A percentile compares a stretch with the other conserved stretches of the same genome.
These are phyloP conservation scores for Trichoderma breve DNA, from an alignment of 2,329 filamentous ascomycete genomes.

Conservation along the genomic window DNA sequence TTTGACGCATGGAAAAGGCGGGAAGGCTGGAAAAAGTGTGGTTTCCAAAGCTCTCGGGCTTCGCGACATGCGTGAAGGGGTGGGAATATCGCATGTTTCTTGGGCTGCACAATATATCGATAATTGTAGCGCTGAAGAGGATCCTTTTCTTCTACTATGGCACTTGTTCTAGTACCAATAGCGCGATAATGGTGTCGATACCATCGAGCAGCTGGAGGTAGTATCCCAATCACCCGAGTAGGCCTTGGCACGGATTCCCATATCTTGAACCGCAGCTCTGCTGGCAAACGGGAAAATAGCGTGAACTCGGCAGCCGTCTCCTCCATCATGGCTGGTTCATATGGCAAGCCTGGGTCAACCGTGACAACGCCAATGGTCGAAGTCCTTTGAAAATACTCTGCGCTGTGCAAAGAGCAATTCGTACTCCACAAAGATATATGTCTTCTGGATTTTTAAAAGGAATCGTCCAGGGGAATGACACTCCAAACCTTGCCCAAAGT, in stretches of 20 bases:
- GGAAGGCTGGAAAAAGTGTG: not conserved
- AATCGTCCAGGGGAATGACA: not conserved
- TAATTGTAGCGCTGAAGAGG: not conserved
- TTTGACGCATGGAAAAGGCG: not conserved
- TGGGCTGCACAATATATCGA: constrained; percentile 11
- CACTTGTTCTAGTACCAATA: not conserved
- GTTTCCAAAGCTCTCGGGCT: not conserved
- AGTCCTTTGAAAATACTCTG: not conserved
- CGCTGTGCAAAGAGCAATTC: not conserved
- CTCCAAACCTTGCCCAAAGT: not conserved
- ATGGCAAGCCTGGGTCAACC: not conserved
- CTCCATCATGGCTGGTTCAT: not conserved
- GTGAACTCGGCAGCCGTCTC: not conserved
- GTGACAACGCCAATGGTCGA: not conserved
- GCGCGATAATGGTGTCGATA: constrained; percentile 5
- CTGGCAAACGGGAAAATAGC: not conserved
- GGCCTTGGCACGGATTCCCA: constrained; percentile 7
- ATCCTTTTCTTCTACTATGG: not conserved
- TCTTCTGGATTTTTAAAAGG: not conserved
- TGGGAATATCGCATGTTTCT: constrained; percentile 5
- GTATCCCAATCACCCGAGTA: not conserved
- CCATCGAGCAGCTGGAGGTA: constrained; percentile 3
- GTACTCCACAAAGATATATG: not conserved
- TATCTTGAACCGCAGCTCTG: constrained; percentile 5
- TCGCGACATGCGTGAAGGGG: not conserved